These are phyloP conservation scores for Pichia heedii DNA, from an alignment of 805 yeast genomes.

Conservation along the genomic window DNA sequence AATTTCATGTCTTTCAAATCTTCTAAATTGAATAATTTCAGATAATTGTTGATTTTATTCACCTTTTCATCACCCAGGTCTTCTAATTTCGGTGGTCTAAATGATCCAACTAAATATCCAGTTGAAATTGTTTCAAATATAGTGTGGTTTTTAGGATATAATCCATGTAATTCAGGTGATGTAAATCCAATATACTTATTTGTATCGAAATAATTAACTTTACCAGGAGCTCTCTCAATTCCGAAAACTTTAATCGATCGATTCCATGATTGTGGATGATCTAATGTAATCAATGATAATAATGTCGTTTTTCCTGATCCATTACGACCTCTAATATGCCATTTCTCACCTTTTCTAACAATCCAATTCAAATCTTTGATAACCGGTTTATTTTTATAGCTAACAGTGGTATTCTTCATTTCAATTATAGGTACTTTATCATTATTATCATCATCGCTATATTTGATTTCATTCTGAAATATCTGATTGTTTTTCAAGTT, in stretches of 20 bases:
- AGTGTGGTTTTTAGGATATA: slow-evolving; percentile 56
- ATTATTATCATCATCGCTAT: not conserved
- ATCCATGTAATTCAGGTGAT: slow-evolving; percentile 86
- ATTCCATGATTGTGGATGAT: slow-evolving; percentile 96
- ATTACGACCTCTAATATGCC: slow-evolving; percentile 86
- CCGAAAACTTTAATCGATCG: slow-evolving; percentile 56
- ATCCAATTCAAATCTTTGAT: slow-evolving; percentile 56
- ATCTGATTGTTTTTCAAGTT: slow-evolving; percentile 1
- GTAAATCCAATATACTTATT: slow-evolving; percentile 76
- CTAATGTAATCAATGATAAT: slow-evolving; percentile 77
- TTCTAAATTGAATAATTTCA: slow-evolving; percentile 38
- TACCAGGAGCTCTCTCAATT: slow-evolving; percentile 63
- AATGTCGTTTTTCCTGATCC: slow-evolving; percentile 93
- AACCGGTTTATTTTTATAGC: slow-evolving; percentile 55
- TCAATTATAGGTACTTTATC: slow-evolving; percentile 29
- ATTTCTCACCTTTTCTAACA: slow-evolving; percentile 62
- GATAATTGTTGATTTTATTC: slow-evolving; percentile 34
- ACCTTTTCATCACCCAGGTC: slow-evolving; percentile 29
- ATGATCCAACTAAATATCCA: slow-evolving; percentile 67
- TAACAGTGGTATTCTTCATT: slow-evolving; percentile 53
- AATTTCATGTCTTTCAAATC: slow-evolving; percentile 34
- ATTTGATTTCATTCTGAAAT: too few species aligned
- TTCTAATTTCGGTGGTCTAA: slow-evolving; percentile 35
- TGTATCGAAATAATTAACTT: slow-evolving; percentile 64
- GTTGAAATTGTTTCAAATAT: slow-evolving; percentile 55